Evolutionary conservation across 345 rosid species (phyloP).

Genomic region (Melaleuca alternifolia): DNA sequence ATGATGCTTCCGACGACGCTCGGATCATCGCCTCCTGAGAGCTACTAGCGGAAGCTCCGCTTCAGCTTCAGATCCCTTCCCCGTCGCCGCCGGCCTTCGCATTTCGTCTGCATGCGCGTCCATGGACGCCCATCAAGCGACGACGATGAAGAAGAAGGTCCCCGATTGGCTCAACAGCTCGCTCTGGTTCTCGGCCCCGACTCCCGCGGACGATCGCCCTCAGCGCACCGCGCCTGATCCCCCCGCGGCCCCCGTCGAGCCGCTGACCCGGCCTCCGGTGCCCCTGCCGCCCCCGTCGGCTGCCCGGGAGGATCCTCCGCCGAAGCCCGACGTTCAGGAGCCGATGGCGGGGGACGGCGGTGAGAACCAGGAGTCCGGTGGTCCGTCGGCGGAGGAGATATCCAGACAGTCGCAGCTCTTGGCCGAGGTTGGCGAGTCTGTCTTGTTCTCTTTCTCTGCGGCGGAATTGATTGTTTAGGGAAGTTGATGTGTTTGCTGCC

Average conservation of each 20-base stretch:
- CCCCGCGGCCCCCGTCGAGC: constrained; percentile 15
- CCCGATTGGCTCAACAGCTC: constrained; percentile 99
- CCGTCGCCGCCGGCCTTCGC: background rate
- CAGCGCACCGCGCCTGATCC: constrained; percentile 14
- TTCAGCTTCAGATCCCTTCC: background rate
- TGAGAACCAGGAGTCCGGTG: constrained; percentile 12
- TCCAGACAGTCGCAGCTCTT: constrained; percentile 72
- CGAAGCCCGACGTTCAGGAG: constrained; percentile 32
- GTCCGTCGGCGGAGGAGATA: constrained; percentile 48
- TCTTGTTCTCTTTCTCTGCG: background rate
- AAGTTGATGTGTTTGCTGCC: background rate
- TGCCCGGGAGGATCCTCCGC: constrained; percentile 16
- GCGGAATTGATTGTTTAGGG: background rate
- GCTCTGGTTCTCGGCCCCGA: constrained; percentile 33
- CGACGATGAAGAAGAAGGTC: constrained; percentile 44
- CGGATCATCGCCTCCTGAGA: background rate
- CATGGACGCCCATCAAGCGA: background rate
- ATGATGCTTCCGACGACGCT: background rate
- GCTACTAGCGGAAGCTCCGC: background rate
- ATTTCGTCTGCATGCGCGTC: background rate
- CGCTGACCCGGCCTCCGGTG: constrained; percentile 14
- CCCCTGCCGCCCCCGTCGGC: constrained; percentile 32
- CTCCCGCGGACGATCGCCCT: constrained; percentile 33
- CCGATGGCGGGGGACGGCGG: constrained; percentile 7
- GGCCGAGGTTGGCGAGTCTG: constrained; percentile 43